Conservation (phyloP, 768 basidiomycete species). For the Trametes cingulata region DNA sequence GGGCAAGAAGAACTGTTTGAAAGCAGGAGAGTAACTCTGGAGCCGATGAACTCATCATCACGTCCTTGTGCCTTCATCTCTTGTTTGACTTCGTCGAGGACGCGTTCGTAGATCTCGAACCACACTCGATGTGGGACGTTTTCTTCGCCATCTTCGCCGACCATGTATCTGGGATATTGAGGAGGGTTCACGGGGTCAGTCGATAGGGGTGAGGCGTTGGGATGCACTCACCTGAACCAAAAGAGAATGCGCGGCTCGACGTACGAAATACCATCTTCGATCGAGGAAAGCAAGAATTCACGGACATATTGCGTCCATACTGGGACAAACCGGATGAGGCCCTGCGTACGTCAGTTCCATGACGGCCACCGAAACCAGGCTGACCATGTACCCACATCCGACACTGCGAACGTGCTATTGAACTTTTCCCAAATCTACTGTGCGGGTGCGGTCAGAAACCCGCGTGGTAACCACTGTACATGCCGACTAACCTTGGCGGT, state of each 20-base stretch:
- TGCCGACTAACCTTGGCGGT: slow-evolving; percentile 51
- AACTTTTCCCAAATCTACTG: slow-evolving; percentile 79
- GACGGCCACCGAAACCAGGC: not conserved
- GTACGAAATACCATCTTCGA: slow-evolving; percentile 74
- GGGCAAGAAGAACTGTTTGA: not conserved
- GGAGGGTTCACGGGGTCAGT: not conserved
- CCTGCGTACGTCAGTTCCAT: slow-evolving; percentile 25
- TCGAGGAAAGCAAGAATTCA: slow-evolving; percentile 59
- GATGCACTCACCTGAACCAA: slow-evolving; percentile 44
- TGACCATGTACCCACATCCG: slow-evolving; percentile 40
- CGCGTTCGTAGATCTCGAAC: slow-evolving; percentile 52
- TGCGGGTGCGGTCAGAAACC: not conserved
- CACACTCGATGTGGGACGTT: slow-evolving; percentile 61
- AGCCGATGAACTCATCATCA: slow-evolving; percentile 64
- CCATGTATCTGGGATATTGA: slow-evolving; percentile 48
- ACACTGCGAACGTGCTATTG: slow-evolving; percentile 49
- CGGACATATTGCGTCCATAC: slow-evolving; percentile 61
- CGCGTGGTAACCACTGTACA: not conserved
- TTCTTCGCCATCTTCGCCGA: slow-evolving; percentile 54
- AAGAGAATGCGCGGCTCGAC: slow-evolving; percentile 72
- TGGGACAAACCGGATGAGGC: slow-evolving; percentile 50
- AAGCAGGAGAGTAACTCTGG: slow-evolving; percentile 43
- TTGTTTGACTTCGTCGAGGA: slow-evolving; percentile 53
- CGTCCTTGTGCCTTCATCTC: slow-evolving; percentile 53
- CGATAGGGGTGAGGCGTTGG: not conserved